Evolutionary conservation across 2,329 filamentous ascomycete genomes (phyloP), one percentile per base, ranked within the genome.

Genomic region (Dissoconium aciculare): DNA sequence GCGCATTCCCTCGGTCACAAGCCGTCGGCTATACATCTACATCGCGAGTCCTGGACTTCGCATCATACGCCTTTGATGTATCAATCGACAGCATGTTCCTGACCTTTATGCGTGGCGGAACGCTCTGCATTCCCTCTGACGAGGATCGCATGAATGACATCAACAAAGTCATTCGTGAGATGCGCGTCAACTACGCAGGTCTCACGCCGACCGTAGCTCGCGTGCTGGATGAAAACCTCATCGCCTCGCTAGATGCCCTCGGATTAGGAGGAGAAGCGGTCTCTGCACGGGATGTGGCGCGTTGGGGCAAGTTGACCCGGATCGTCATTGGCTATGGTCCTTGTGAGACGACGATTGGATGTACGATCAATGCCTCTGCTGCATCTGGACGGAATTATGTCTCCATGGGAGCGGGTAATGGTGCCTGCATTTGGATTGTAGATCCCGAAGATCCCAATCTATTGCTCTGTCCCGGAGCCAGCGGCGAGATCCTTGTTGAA

Each of bases 151-250:
- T 64, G 17, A 59, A 63, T 28, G 62, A 72, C 31, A 53, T 74
- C 5, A 52, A 57, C 2, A 60, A 59, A 2, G 63, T 59, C 12
- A 28, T 40, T 12, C n/a, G n/a, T n/a, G n/a, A n/a, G 14, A 17
- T 36, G 11, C 16, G 2, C 30, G 27, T 13, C 17, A 25, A 13
- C 1, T 75, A 21, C 53, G 57, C 4, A 61, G 57, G 63, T 62
- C 1, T 72, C 43, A 74, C 72, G 1, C 66, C 71, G 2, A 58
- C 67, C 0, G 57, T 77, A 11, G 64, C 69, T 0, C 54, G 56
- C 11, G 57, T 57, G 0, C 30, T 67, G 3, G 51, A 58, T 8
- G 54, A 56, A 0, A 26, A 14, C n/a, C 17, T 31, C 2, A 9
- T n/a, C n/a, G n/a, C 32, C 5, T 28, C 29, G 11, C 30, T 40